phyloP scores from a whole-genome alignment of 2,329 filamentous ascomycete genomes.

The Grosmannia serpens region DNA sequence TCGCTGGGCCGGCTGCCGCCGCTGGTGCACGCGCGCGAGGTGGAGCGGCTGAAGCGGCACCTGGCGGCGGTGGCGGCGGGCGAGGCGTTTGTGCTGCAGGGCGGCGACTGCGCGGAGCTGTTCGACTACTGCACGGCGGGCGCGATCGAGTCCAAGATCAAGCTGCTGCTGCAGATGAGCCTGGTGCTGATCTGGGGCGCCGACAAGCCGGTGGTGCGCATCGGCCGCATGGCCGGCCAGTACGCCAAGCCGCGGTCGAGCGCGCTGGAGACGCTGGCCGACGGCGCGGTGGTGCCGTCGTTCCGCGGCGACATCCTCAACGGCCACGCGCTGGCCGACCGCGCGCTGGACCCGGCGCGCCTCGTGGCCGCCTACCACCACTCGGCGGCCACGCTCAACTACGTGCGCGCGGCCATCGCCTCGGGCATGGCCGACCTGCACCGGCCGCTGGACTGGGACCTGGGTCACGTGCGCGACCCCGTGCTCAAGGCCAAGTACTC shows the following conservation, averaged over 20 bases:
- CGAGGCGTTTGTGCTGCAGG: constrained; percentile 87
- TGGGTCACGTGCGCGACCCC: constrained; percentile 82
- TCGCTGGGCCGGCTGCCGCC: constrained; percentile 63
- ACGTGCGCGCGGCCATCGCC: constrained; percentile 69
- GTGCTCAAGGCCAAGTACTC: constrained; percentile 78
- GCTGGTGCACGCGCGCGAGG: constrained; percentile 70
- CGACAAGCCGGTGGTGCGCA: constrained; percentile 74
- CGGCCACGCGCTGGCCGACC: constrained; percentile 64
- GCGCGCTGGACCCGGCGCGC: constrained; percentile 70
- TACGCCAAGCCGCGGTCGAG: constrained; percentile 93
- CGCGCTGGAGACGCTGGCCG: constrained; percentile 62
- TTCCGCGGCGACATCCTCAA: constrained; percentile 96
- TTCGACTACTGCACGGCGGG: constrained; percentile 91
- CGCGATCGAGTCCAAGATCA: constrained; percentile 92
- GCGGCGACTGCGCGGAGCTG: constrained; percentile 92
- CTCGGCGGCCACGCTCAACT: constrained; percentile 89
- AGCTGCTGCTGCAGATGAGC: constrained; percentile 93
- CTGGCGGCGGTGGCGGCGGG: constrained; percentile 80
- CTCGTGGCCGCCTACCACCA: constrained; percentile 91
- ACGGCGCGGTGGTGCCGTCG: constrained; percentile 72
- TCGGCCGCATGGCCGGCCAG: constrained; percentile 93
- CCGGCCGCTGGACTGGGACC: constrained; percentile 84
- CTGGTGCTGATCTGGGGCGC: constrained; percentile 86
- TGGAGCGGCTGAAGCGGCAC: constrained; percentile 64
- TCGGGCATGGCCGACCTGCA: constrained; percentile 91